A percentile compares a stretch with the other conserved stretches of the same genome.
phyloP scores from a whole-genome alignment of 768 basidiomycete genomes.

The Lepiota venenata region DNA sequence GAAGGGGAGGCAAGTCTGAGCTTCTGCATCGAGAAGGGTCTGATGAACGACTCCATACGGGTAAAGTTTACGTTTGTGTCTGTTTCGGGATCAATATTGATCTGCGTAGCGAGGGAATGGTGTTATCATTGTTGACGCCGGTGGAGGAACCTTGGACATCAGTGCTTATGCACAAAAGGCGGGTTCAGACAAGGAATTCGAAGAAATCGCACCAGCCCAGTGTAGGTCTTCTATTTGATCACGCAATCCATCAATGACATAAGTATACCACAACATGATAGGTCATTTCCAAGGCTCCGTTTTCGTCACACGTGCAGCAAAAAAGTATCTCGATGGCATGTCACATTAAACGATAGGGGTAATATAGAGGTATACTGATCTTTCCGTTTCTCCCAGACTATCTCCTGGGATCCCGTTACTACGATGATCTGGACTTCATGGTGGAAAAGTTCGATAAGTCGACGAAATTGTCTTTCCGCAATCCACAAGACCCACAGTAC shows the following conservation, averaged over 20 bases:
- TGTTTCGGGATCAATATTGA: neutral
- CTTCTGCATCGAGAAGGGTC: constrained; percentile 31
- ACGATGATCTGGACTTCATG: constrained; percentile 17
- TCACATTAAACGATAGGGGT: neutral
- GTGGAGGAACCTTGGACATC: constrained; percentile 59
- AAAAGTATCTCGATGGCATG: constrained; percentile 31
- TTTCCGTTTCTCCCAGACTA: constrained; percentile 4
- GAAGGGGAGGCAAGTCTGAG: constrained; percentile 56
- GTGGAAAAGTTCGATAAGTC: constrained; percentile 19
- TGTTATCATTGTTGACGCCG: constrained; percentile 56
- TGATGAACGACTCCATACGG: constrained; percentile 10
- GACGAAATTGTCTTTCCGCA: constrained; percentile 19
- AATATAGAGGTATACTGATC: neutral
- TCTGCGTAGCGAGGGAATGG: constrained; percentile 36
- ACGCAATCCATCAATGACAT: neutral
- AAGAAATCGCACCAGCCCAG: constrained; percentile 41
- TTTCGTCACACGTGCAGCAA: constrained; percentile 39
- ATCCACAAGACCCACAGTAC: constrained; percentile 17
- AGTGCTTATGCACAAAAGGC: constrained; percentile 42
- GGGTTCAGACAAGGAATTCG: constrained; percentile 18
- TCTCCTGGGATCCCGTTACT: constrained; percentile 13
- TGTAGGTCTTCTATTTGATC: constrained; percentile 22
- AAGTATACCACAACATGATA: constrained; percentile 11
- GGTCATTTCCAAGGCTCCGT: constrained; percentile 44
- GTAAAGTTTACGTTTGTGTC: neutral